A percentile compares a stretch with the other conserved stretches of the same genome.
Conservation (phyloP, 257 asterid species). For the Haberlea rhodopensis region DNA sequence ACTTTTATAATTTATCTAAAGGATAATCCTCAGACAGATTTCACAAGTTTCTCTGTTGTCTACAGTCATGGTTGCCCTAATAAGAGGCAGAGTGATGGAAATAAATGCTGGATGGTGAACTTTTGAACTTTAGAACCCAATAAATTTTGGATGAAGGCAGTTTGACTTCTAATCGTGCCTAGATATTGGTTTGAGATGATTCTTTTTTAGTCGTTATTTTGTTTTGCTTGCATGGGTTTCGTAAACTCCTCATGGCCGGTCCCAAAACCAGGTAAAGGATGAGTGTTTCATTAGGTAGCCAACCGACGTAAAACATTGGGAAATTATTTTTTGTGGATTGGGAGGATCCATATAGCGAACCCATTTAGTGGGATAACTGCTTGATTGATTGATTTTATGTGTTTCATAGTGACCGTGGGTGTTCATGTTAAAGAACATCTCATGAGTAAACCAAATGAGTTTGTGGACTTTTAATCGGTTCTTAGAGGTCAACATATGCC, state of each 20-base stretch:
- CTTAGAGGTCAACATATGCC: neutral
- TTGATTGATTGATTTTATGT: too few relatives aligned
- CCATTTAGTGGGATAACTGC: too few relatives aligned
- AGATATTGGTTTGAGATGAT: neutral
- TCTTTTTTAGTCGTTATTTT: neutral
- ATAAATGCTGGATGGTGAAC: neutral
- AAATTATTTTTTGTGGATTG: too few relatives aligned
- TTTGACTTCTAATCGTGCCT: neutral
- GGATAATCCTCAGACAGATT: neutral
- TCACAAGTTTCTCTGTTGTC: neutral
- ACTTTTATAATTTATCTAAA: constrained; percentile 14
- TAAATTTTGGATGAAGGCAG: neutral
- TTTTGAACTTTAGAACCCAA: neutral
- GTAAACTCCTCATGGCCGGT: too few relatives aligned
- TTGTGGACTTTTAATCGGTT: neutral
- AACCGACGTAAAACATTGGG: too few relatives aligned
- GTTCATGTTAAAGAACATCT: neutral
- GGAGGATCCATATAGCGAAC: too few relatives aligned
- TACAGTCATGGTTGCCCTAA: neutral
- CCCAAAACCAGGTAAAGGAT: too few relatives aligned
- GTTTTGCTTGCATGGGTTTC: neutral
- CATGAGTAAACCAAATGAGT: neutral
- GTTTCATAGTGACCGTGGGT: neutral
- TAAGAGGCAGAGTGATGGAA: neutral
- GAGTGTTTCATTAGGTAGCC: too few relatives aligned